These are phyloP conservation scores for Metarhizium humberi DNA, from an alignment of 2,329 filamentous ascomycete species.

Conservation along the genomic window DNA sequence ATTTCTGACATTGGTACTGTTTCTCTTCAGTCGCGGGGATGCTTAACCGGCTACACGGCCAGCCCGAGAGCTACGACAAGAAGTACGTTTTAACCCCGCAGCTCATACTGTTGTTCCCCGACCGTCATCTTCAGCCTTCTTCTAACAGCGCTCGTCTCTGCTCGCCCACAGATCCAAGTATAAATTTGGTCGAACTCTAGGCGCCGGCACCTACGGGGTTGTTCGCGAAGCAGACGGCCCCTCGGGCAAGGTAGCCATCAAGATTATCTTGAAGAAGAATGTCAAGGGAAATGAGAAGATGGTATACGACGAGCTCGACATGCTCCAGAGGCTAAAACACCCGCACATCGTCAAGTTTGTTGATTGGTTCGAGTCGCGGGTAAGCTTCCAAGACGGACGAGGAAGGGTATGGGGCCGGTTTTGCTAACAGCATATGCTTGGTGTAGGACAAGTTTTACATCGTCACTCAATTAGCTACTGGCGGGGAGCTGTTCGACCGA, in stretches of 20 bases:
- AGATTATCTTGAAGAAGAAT: constrained; percentile 99
- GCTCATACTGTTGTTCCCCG: constrained; percentile 13
- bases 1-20: constrained; percentile 12
- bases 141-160: not conserved
- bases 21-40: constrained; percentile 62
- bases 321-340: constrained; percentile 85
- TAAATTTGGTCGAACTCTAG: constrained; percentile 84
- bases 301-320: constrained; percentile 94
- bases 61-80: constrained; percentile 97
- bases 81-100: constrained; percentile 50
- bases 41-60: constrained; percentile 91
- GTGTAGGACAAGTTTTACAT: constrained; percentile 97
- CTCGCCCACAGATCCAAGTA: constrained; percentile 61
- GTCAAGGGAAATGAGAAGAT: constrained; percentile 97
- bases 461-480: constrained; percentile 89
- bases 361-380: constrained; percentile 98
- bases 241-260: constrained; percentile 81
- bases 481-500: constrained; percentile 93
- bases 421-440: not conserved
- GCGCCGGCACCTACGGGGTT: constrained; percentile 96
- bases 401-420: not conserved
- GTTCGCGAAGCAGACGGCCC: constrained; percentile 88
- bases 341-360: constrained; percentile 95
- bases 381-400: constrained; percentile 31
- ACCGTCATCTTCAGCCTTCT: not conserved